A percentile compares a stretch with the other conserved stretches of the same genome.
Evolutionary conservation across 192 early-diverging fungal genomes (phyloP).

Genomic region (Entomortierella parvispora): DNA sequence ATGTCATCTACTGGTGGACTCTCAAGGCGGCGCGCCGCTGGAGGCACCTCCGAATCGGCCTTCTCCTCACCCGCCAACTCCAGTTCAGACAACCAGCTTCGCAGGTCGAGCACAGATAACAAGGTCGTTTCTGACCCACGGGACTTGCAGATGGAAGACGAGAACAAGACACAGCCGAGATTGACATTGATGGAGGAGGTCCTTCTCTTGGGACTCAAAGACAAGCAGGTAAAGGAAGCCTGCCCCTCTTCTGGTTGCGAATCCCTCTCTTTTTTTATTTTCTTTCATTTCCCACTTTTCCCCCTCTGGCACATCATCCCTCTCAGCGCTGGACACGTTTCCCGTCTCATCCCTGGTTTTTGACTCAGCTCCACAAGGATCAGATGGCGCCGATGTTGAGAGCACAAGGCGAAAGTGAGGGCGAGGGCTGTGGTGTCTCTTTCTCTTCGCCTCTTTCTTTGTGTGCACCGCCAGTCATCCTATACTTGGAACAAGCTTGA

Average conservation of each 20-base stretch:
- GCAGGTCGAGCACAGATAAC: slow-evolving; percentile 26
- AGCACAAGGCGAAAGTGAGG: too few species aligned
- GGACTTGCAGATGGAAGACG: slow-evolving; percentile 63
- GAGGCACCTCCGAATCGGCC: slow-evolving; percentile 27
- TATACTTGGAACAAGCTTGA: too few species aligned
- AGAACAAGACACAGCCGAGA: slow-evolving; percentile 67
- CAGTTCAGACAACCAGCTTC: slow-evolving; percentile 23
- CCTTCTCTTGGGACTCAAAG: slow-evolving; percentile 93
- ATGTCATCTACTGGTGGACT: slow-evolving; percentile 53
- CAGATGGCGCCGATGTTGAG: too few species aligned
- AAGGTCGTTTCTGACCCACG: slow-evolving; percentile 65
- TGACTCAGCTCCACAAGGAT: too few species aligned
- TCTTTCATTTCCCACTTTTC: not conserved
- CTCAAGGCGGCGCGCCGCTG: slow-evolving; percentile 49
- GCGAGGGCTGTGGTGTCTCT: too few species aligned
- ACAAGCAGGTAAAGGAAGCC: slow-evolving; percentile 74
- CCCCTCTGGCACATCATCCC: too few species aligned
- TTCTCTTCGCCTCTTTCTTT: too few species aligned
- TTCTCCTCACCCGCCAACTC: slow-evolving; percentile 36
- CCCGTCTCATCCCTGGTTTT: too few species aligned
- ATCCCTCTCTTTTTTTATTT: slow-evolving; percentile 1
- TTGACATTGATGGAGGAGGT: slow-evolving; percentile 98
- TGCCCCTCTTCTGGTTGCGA: not conserved
- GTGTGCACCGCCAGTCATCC: too few species aligned
- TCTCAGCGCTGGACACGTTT: too few species aligned